Evolutionary conservation across 345 rosid species (phyloP), one percentile per base, ranked within the genome.

Genomic region (Chamaenerion angustifolium): DNA sequence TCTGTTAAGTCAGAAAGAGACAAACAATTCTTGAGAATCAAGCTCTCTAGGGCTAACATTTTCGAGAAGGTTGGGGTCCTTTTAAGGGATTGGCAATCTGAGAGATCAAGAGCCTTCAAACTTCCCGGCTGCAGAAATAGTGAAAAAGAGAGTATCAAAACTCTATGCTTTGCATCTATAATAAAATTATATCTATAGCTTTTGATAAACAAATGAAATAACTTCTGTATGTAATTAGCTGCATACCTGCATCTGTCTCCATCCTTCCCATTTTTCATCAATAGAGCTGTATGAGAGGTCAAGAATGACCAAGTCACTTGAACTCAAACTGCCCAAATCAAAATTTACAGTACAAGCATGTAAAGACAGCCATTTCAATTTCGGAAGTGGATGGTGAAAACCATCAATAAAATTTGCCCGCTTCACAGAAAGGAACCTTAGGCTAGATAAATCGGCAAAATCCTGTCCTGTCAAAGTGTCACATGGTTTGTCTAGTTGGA

Each of bases 81-180:
- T 4, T 1, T 21, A 8, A 60, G 40, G 11, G 18, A 11, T 0
- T 12, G 6, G 40, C 52, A 40, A 4, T 21, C 1, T 0, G 37
- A 11, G 10, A 60, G 64, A 13, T 51, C 35, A 27, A 60, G 12
- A 4, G 37, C 52, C 21, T 52, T 52, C 46, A 60, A 13, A 1
- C 17, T 37, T 16, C 4, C 13, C 14, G n/a, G n/a, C n/a, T n/a
- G 27, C 56, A 45, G 45, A 11, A 31, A 16, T 11, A 45, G 27
- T 27, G 4, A 11, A 27, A 0, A 16, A 5, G n/a, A 1, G 0
- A 16, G 10, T 0, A 11, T 2, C 14, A n/a, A 48, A 14, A 31
- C 25, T 21, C 1, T 21, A 21, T 4, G 25, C 25, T 1, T 21
- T 21, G 25, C 25, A 1, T 21, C 25, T 21, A 21, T 21, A 1